Evolutionary conservation across 352 stramenopile species (phyloP).

Genomic region (Peronospora farinosa): DNA sequence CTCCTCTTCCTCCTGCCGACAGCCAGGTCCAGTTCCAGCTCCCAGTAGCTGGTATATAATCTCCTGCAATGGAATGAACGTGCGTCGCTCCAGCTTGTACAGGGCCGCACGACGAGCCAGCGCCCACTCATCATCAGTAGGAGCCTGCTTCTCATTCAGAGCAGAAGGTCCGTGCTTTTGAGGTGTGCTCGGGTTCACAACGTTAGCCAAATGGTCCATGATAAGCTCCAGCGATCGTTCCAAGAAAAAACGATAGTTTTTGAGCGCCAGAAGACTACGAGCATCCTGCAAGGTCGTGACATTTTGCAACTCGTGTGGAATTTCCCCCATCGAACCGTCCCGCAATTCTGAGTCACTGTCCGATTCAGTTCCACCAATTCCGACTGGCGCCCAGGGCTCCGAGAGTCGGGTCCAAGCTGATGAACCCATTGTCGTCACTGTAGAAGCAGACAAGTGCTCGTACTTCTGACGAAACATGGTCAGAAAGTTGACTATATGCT

Average conservation of each 20-base stretch:
- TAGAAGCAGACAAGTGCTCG: conserved; percentile 13
- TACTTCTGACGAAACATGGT: conserved; percentile 56
- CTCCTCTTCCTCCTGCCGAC: conserved; percentile 34
- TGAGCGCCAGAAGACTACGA: conserved; percentile 49
- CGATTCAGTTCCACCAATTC: conserved; percentile 11
- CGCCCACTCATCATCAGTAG: conserved; percentile 48
- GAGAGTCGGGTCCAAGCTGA: conserved; percentile 32
- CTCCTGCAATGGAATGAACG: conserved; percentile 63
- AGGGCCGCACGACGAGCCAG: conserved; percentile 40
- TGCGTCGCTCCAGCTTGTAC: conserved; percentile 57
- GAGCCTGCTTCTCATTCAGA: conserved; percentile 14
- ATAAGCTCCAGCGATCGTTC: conserved; percentile 51
- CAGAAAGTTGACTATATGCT: conserved; percentile 40
- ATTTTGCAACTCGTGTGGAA: conserved; percentile 26
- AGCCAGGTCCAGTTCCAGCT: conserved; percentile 16
- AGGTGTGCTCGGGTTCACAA: conserved; percentile 16
- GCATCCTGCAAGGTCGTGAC: conserved; percentile 43
- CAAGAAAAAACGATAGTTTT: conserved; percentile 71
- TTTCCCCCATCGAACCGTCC: conserved; percentile 20
- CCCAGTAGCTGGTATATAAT: conserved; percentile 60
- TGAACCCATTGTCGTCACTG: conserved; percentile 7
- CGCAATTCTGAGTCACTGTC: conserved; percentile 29
- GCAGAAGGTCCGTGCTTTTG: conserved; percentile 14
- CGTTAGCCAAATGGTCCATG: conserved; percentile 35
- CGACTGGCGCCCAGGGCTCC: conserved; percentile 21